A percentile compares a stretch with the other conserved stretches of the same genome.
Conservation (phyloP, 192 early-diverging fungal genomes). For the Umbelopsis sp. region DNA sequence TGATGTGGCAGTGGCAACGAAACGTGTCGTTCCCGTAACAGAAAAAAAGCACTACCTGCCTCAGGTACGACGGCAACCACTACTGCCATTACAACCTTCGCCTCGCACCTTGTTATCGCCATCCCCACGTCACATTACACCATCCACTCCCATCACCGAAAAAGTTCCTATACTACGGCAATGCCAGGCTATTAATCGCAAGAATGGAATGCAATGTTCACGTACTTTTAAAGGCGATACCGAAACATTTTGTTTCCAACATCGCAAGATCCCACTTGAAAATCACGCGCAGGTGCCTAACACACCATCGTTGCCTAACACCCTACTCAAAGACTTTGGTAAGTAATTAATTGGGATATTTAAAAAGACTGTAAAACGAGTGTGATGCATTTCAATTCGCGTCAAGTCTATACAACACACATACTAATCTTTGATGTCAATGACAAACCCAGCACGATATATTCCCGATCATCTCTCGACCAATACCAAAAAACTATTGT, state of each 20-base stretch:
- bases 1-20: background rate
- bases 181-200: conserved; percentile 3
- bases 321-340: conserved; percentile 2
- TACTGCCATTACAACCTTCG: background rate
- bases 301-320: background rate
- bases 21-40: background rate
- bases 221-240: background rate
- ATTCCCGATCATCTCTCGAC: conserved; percentile 26
- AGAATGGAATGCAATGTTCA: conserved; percentile 22
- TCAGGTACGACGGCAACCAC: background rate
- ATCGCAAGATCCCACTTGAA: conserved; percentile 2
- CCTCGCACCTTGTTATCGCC: background rate
- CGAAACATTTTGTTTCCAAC: conserved; percentile 5
- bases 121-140: background rate
- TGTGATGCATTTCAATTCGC: background rate
- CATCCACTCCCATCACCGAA: conserved; percentile 14
- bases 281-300: background rate
- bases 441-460: background rate
- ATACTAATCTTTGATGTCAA: background rate
- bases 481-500: conserved; percentile 38
- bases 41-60: background rate
- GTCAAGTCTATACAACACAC: background rate
- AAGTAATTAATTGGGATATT: background rate
- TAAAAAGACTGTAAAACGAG: too few relatives aligned
- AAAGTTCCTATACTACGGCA: background rate